Base-by-base conservation (phyloP, 495 filamentous ascomycete species). In the Daldinia grandis region DNA sequence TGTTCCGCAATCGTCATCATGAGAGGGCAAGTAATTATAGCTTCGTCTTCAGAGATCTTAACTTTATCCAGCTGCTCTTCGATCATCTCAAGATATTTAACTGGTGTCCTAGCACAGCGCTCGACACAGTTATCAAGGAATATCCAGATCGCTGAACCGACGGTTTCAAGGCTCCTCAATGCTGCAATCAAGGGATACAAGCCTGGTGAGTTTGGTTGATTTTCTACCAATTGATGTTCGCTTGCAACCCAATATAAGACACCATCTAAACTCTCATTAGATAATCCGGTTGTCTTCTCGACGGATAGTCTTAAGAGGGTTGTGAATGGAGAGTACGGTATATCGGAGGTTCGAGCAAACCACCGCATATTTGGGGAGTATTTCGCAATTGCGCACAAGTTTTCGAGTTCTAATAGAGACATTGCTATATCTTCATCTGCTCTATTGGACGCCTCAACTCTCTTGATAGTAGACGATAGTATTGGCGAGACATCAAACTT, bases 81-180 rank as follows among this genome's bases (percentile, higher is more conserved):
- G 14, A 82, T 77, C 57, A 80, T 73, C 61, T 91, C 87, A 6
- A 91, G 78, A 73, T 95, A 95, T 72, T 96, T 93, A 70, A 93
- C 86, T 5, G 91, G 89, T 40, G 87, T 87, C 57, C 87, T 89
- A 5, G 88, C 87, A 53, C 89, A 88, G 15, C 93, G 87, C 42
- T 85, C 85, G 17, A 90, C 80, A 76, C 92, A 95, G 54, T 94
- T 92, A 66, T 98, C 93, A 57, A 98, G 75, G 70, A 95, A 97
- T 4, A 85, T 66, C 76, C 88, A 87, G 1, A 88, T 66, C 4
- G 51, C 44, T 2, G 53, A 12, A 58, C 72, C 70, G n/a, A 72
- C 35, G 30, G n/a, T 62, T 50, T 58, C 70, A 17, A 62, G 49
- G 12, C 59, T 61, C 58, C 74, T 76, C 5, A 92, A 75, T 37